phyloP scores from a whole-genome alignment of 805 yeast genomes.

The Saccharomycopsis fodiens region DNA sequence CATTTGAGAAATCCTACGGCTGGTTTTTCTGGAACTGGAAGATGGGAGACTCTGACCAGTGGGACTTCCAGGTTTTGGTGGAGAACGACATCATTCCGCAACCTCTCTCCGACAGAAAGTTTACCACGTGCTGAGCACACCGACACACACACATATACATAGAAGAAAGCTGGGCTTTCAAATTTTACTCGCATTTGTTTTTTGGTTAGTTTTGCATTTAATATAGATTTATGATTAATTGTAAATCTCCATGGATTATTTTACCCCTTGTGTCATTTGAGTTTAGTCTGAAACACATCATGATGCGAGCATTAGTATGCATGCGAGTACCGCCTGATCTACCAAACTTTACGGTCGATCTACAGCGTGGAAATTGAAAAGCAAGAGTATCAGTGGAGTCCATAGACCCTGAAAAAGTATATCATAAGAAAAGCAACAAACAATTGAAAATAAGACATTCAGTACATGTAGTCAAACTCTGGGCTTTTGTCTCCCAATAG shows the following conservation, averaged over 20 bases:
- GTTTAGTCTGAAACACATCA: too few relatives aligned
- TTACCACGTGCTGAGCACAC: slow-evolving; percentile 12
- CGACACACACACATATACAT: neutral
- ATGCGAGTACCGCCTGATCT: too few relatives aligned
- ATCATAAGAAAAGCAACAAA: neutral
- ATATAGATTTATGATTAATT: too few relatives aligned
- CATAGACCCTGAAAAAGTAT: neutral
- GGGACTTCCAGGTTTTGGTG: slow-evolving; percentile 53
- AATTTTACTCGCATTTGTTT: neutral
- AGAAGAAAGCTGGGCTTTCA: neutral
- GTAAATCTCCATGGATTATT: too few relatives aligned
- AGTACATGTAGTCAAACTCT: slow-evolving; percentile 16
- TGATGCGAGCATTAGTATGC: too few relatives aligned
- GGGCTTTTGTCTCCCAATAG: slow-evolving; percentile 15
- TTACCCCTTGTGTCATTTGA: too few relatives aligned
- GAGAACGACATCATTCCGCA: slow-evolving; percentile 50
- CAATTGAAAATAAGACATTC: neutral
- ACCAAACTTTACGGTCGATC: too few relatives aligned
- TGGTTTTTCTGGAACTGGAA: slow-evolving; percentile 72
- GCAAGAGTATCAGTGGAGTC: neutral
- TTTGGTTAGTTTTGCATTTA: too few relatives aligned
- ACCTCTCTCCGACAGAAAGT: slow-evolving; percentile 49
- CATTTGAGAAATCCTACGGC: slow-evolving; percentile 42
- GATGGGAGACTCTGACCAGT: slow-evolving; percentile 57
- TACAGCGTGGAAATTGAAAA: too few relatives aligned